Base-by-base conservation (phyloP, 345 rosid genomes). In the Eucalyptus sp. region DNA sequence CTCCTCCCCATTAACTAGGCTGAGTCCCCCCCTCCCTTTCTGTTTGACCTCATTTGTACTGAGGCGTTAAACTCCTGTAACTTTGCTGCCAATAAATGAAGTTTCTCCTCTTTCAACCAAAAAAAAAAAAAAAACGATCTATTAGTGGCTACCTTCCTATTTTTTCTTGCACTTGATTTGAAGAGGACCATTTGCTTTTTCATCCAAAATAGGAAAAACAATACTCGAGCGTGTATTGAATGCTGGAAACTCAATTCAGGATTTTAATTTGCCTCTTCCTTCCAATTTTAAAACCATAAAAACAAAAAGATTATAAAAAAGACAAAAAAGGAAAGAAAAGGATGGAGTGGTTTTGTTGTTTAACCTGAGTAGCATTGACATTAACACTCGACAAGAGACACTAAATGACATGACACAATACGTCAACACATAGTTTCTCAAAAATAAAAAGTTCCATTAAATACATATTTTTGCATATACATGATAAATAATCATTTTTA, bases 391-490 rank as follows among this genome's bases (percentile, higher is more conserved):
- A 52, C 56, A 52, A 52, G 9, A 52, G 56, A 52, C 56, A 52
- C 0, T 2, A 52, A 52, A 52, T 52, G 4, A 52, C 22, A 52
- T 17, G 56, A 52, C 56, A 52, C 22, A 17, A 52, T 0, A 52
- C 4, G 8, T 52, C 1, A 4, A 52, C 4, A 7, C 22, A 22
- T 52, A 2, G 1, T 52, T 52, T 51, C 4, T 51, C 2, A 51
- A 51, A 51, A 17, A 17, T 51, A 51, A 51, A 7, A 1, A 51
- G 7, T 51, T 51, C 22, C 56, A 51, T 51, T 17, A 51, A 51
- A 51, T 51, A 51, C 7, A 51, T 17, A 17, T 51, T 16, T 17
- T 51, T 51, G 17, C 54, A 51, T 51, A 51, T 17, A 51, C 7
- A 51, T 51, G 56, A 51, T 51, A 17, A 51, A 51, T 51, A 0